A percentile compares a stretch with the other conserved stretches of the same genome.
Conservation (phyloP, 202 grass and related monocot species). For the Hordeum pubiflorum region DNA sequence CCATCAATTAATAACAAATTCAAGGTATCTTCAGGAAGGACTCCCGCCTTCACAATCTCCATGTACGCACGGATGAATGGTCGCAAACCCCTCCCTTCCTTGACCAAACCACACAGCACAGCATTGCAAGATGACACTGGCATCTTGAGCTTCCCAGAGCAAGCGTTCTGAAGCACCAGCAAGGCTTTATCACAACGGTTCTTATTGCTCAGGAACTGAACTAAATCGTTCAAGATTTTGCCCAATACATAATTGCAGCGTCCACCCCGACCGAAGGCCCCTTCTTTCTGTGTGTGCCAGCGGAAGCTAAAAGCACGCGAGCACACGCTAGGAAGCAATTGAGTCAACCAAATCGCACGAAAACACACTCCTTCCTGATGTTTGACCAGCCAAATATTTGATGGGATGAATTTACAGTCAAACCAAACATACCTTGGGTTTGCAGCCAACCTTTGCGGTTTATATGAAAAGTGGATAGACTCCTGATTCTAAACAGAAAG, state of each 20-base stretch:
- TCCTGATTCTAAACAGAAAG: too few species aligned
- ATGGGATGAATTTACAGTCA: too few species aligned
- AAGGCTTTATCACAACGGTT: slow-evolving; percentile 39
- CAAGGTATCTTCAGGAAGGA: slow-evolving; percentile 51
- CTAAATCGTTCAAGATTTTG: slow-evolving; percentile 2
- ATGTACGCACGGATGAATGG: slow-evolving; percentile 28
- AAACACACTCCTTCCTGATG: too few species aligned
- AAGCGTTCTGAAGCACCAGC: slow-evolving; percentile 35
- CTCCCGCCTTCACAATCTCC: slow-evolving; percentile 47
- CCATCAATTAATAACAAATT: slow-evolving; percentile 55
- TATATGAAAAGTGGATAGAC: too few species aligned
- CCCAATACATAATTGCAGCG: too few species aligned
- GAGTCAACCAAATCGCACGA: background rate
- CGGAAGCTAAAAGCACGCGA: too few species aligned
- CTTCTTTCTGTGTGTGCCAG: too few species aligned
- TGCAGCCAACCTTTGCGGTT: too few species aligned
- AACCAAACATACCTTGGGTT: too few species aligned
- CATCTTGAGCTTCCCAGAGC: slow-evolving; percentile 23
- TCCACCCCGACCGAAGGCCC: too few species aligned
- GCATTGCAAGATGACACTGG: slow-evolving; percentile 38
- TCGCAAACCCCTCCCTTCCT: slow-evolving; percentile 31
- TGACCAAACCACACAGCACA: slow-evolving; percentile 38
- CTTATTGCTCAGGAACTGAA: slow-evolving; percentile 21
- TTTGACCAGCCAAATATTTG: too few species aligned
- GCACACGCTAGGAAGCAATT: too few species aligned